Evolutionary conservation across 2,329 filamentous ascomycete species (phyloP), one percentile per base, ranked within the genome.

Genomic region (Byssothecium circinans): DNA sequence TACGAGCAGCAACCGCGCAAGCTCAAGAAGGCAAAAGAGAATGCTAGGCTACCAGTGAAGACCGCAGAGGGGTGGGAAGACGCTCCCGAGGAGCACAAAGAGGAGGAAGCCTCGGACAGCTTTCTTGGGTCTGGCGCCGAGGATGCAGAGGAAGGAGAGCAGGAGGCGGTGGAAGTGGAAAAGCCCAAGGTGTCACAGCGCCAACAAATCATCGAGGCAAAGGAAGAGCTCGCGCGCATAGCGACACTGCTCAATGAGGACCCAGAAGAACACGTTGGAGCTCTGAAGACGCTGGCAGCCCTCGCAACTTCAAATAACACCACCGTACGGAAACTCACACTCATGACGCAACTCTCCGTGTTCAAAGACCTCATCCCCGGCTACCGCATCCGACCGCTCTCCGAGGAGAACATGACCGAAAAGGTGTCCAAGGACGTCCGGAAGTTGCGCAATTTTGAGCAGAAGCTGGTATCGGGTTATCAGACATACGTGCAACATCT

Each of bases 311-410:
- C 87, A 7, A 78, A 78, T 12, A 84, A 91, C 53, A 71, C 81
- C 12, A 85, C 87, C 2, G 85, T 99, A 43, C 86, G 89, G 74
- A 96, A 95, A 72, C 79, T 99, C 51, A 86, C 88, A 6, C 76
- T 99, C 54, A 88, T 86, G 39, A 90, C 94, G 18, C 91, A 96
- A 72, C 81, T 94, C 68, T 83, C 91, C 0, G 84, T 97, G 11
- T 99, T 92, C 78, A 96, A 92, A 70, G 94, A 97, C 71, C 82
- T 96, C 38, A 97, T 99, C 49, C 94, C 94, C 0, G 94, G 94
- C 18, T 99, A 99, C 70, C 82, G 94, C 51, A 97, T 99, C 75
- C 86, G 94, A 15, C 88, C 90, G 1, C 76, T 90, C 3, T 78
- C 81, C 1, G 89, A 95, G 50, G 87, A 90, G 25, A 84, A 86